These are phyloP conservation scores for Mycena albidolilacea DNA, from an alignment of 768 basidiomycete species.

Conservation along the genomic window DNA sequence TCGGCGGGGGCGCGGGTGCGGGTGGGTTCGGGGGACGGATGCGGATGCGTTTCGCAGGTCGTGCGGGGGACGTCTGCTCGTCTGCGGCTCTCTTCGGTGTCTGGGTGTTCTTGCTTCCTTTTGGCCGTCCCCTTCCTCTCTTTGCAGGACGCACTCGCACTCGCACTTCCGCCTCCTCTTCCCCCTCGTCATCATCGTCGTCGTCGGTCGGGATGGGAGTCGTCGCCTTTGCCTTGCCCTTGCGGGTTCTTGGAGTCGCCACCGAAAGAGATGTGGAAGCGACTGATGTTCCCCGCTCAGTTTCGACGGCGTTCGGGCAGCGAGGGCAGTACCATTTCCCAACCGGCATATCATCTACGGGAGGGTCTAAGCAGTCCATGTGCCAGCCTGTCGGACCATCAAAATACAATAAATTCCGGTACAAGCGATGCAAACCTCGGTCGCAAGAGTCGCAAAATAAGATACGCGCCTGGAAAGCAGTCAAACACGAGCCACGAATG, in stretches of 20 bases:
- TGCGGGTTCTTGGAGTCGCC: slow-evolving; percentile 46
- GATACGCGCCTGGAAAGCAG: slow-evolving; percentile 71
- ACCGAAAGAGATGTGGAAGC: slow-evolving; percentile 57
- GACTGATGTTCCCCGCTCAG: slow-evolving; percentile 53
- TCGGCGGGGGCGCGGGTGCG: slow-evolving; percentile 41
- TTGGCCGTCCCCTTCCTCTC: slow-evolving; percentile 42
- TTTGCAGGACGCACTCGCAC: slow-evolving; percentile 36
- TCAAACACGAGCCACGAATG: slow-evolving; percentile 40
- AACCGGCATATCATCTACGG: slow-evolving; percentile 77
- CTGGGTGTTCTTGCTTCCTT: slow-evolving; percentile 27
- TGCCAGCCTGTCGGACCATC: slow-evolving; percentile 76
- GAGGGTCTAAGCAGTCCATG: slow-evolving; percentile 83
- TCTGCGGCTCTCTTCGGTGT: slow-evolving; percentile 42
- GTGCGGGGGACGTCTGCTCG: slow-evolving; percentile 44
- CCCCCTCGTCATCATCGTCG: slow-evolving; percentile 55
- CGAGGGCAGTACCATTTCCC: slow-evolving; percentile 85
- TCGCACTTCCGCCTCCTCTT: slow-evolving; percentile 50
- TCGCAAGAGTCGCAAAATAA: slow-evolving; percentile 97
- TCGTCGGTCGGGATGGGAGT: slow-evolving; percentile 45
- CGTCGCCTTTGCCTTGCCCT: slow-evolving; percentile 48
- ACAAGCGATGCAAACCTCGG: slow-evolving; percentile 67
- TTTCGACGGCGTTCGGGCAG: slow-evolving; percentile 57
- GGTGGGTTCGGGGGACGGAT: slow-evolving; percentile 54
- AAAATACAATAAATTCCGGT: slow-evolving; percentile 35
- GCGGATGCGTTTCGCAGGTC: slow-evolving; percentile 63